Evolutionary conservation across 2,329 filamentous ascomycete species (phyloP).

Genomic region (Fusarium coicis): DNA sequence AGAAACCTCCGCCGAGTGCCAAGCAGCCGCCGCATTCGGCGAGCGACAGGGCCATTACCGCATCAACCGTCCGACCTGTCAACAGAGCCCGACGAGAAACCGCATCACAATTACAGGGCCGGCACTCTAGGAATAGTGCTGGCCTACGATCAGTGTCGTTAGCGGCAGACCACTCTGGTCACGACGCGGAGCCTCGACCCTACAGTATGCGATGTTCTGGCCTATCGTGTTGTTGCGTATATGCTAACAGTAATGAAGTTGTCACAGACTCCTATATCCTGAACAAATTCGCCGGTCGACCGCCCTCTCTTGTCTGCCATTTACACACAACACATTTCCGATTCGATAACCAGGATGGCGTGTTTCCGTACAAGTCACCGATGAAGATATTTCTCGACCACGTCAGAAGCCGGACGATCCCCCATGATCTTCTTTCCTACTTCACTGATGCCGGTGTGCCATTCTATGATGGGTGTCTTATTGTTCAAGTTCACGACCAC

Average conservation of each 20-base stretch:
- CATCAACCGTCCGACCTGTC: constrained; percentile 60
- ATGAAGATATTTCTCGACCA: constrained; percentile 87
- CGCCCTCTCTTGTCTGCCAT: constrained; percentile 88
- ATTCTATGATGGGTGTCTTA: constrained; percentile 95
- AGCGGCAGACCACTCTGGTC: constrained; percentile 54
- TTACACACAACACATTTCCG: constrained; percentile 87
- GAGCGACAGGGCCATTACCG: constrained; percentile 51
- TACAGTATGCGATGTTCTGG: constrained; percentile 56
- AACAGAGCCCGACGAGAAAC: constrained; percentile 70
- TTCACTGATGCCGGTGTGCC: constrained; percentile 76
- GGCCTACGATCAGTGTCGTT: constrained; percentile 62
- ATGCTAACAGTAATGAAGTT: constrained; percentile 61
- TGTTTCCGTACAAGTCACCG: constrained; percentile 90
- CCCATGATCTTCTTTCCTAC: constrained; percentile 87
- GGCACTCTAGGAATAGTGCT: constrained; percentile 62
- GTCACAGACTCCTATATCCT: constrained; percentile 81
- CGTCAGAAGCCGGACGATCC: constrained; percentile 78
- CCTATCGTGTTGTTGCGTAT: background rate
- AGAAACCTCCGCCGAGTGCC: constrained; percentile 61
- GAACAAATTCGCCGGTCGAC: constrained; percentile 78
- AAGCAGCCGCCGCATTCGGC: constrained; percentile 52
- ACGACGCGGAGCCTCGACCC: constrained; percentile 59
- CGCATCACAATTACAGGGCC: constrained; percentile 55
- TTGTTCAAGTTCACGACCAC: constrained; percentile 93
- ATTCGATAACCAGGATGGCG: constrained; percentile 94